phyloP scores from a whole-genome alignment of 345 rosid species.

The Aquilaria malaccensis region DNA sequence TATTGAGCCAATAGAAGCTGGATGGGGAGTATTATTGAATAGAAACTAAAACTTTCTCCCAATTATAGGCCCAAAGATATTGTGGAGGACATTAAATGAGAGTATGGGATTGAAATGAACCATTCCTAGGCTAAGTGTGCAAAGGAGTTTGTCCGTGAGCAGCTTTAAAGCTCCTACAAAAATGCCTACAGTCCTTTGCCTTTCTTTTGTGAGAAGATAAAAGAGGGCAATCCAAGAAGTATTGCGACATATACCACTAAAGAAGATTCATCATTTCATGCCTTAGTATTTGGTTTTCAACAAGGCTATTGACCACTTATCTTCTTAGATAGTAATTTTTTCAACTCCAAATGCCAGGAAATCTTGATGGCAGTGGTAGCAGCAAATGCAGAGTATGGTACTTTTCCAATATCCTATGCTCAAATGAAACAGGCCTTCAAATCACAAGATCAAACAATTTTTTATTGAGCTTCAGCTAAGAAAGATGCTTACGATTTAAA shows the following conservation, averaged over 20 bases:
- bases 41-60: conserved; percentile 73
- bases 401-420: conserved; percentile 78
- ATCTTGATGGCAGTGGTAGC: conserved; percentile 63
- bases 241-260: conserved; percentile 65
- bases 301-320: conserved; percentile 89
- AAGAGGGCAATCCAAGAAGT: conserved; percentile 91
- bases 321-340: conserved; percentile 61
- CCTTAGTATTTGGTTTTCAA: conserved; percentile 69
- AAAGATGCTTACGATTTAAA: too few species aligned
- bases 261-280: conserved; percentile 87
- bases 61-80: conserved; percentile 89
- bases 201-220: conserved; percentile 75
- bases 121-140: conserved; percentile 96
- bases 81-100: conserved; percentile 79
- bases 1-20: conserved; percentile 83
- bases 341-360: conserved; percentile 84
- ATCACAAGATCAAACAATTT: too few species aligned
- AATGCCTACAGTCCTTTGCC: conserved; percentile 83
- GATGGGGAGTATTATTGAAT: conserved; percentile 91
- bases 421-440: too few species aligned
- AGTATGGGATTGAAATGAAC: conserved; percentile 84
- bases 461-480: too few species aligned
- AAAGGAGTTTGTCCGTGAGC: conserved; percentile 87
- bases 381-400: conserved; percentile 73
- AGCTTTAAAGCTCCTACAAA: conserved; percentile 87